Base-by-base conservation (phyloP, 228 moss, liverwort and hornwort genomes). In the Sphagnum magellanicum region DNA sequence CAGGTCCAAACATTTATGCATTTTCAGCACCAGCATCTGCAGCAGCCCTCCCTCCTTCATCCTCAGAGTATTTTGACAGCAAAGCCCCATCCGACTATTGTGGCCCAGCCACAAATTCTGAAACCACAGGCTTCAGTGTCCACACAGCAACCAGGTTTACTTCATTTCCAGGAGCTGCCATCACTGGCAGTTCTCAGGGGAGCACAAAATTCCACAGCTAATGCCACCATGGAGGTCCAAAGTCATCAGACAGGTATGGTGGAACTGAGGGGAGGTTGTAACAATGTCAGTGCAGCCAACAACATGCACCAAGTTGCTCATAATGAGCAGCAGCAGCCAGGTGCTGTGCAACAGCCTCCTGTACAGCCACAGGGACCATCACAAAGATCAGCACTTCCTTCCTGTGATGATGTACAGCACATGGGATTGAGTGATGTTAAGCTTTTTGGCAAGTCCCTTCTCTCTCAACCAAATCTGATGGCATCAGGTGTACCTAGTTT, bases 361-460 rank as follows among this genome's bases (percentile, higher is more conserved):
- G 81, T 84, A 49, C 91, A 83, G 68, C 89, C 91, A 64, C 91
- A 84, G 73, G 62, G 70, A 53, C 82, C 82, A 51, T 64, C 79
- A 4, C 89, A 86, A 67, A 84, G 86, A 72, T 70, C 72, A 48
- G 84, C 79, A 63, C 77, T 84, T 6, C 71, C 89, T 32, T 72
- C 87, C 49, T 80, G 87, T 9, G 80, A 84, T 79, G 95, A 91
- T 73, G 79, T 89, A n/a, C 88, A 89, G 72, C 87, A 87, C 64
- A 63, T 83, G 66, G 89, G 86, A 46, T 67, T 79, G 48, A 77
- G 89, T 77, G 96, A 96, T 73, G 89, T 96, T 73, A 96, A 96
- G 72, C 89, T 96, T 49, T 96, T 96, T 70, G 96, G 96, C 17
- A 91, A 96, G 72, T 92, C 96, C n/a, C 93, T 96, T 67, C 84